phyloP scores from a whole-genome alignment of 768 basidiomycete genomes.

The Leucocoprinus birnbaumii region DNA sequence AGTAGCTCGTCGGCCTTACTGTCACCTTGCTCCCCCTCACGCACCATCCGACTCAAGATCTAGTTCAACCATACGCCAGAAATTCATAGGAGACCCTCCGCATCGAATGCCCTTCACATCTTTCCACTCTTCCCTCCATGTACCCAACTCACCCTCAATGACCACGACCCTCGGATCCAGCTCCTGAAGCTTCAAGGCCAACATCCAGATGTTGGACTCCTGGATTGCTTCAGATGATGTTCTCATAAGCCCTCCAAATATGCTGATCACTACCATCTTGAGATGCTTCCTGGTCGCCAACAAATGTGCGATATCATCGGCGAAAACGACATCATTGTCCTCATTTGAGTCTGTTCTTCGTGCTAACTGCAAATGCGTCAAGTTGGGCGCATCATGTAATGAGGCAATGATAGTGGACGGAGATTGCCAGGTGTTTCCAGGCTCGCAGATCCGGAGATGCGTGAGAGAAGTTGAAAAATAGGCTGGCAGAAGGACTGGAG shows the following conservation, averaged over 20 bases:
- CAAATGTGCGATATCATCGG: conserved; percentile 26
- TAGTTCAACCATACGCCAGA: conserved; percentile 15
- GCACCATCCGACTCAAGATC: too few relatives aligned
- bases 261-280: conserved; percentile 31
- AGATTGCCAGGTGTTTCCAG: conserved; percentile 31
- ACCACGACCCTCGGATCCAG: conserved; percentile 22
- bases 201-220: conserved; percentile 25
- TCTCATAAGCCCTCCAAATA: conserved; percentile 23
- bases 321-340: conserved; percentile 37
- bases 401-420: conserved; percentile 28
- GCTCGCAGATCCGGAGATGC: conserved; percentile 37
- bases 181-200: conserved; percentile 17
- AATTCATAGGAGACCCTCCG: conserved; percentile 17
- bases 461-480: conserved; percentile 25
- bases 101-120: conserved; percentile 14
- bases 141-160: conserved; percentile 18
- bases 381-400: conserved; percentile 30
- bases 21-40: too few relatives aligned
- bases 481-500: conserved; percentile 4
- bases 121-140: conserved; percentile 24
- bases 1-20: too few relatives aligned
- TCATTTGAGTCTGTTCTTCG: conserved; percentile 37
- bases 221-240: conserved; percentile 11
- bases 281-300: conserved; percentile 25
- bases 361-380: conserved; percentile 37